These are phyloP conservation scores for Apiospora kogelbergensis DNA, from an alignment of 2,329 filamentous ascomycete species.

Conservation along the genomic window DNA sequence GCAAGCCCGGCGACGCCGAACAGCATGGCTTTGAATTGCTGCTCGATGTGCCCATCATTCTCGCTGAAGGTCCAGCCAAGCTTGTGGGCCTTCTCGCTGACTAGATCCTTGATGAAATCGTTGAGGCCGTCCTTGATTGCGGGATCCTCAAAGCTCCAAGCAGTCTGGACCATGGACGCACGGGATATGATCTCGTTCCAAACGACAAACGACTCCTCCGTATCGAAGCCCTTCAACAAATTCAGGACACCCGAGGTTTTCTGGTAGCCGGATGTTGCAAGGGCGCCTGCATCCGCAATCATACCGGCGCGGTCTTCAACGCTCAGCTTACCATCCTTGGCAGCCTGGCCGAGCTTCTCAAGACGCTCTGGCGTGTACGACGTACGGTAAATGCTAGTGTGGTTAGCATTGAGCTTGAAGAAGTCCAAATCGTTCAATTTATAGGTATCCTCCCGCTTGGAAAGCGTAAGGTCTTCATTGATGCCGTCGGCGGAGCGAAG, in stretches of 20 bases:
- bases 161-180: slow-evolving; percentile 73
- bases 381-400: slow-evolving; percentile 89
- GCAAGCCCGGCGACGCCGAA: slow-evolving; percentile 81
- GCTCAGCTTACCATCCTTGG: slow-evolving; percentile 74
- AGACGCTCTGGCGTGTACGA: slow-evolving; percentile 83
- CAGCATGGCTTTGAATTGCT: slow-evolving; percentile 91
- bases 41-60: slow-evolving; percentile 81
- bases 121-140: slow-evolving; percentile 73
- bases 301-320: slow-evolving; percentile 94
- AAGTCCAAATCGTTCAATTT: slow-evolving; percentile 80
- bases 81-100: slow-evolving; percentile 78
- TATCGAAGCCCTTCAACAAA: slow-evolving; percentile 80
- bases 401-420: slow-evolving; percentile 95
- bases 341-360: slow-evolving; percentile 82
- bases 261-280: slow-evolving; percentile 88
- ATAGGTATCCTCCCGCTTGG: slow-evolving; percentile 72
- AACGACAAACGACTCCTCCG: slow-evolving; percentile 86
- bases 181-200: slow-evolving; percentile 90
- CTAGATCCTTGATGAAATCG: slow-evolving; percentile 77
- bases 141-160: slow-evolving; percentile 87
- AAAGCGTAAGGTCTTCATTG: slow-evolving; percentile 71
- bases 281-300: slow-evolving; percentile 87
- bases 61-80: slow-evolving; percentile 87
- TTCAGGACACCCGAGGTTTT: slow-evolving; percentile 88
- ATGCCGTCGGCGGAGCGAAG: slow-evolving; percentile 82